These are phyloP conservation scores for Aspergillus bridgeri DNA, from an alignment of 495 filamentous ascomycete species.

Conservation along the genomic window DNA sequence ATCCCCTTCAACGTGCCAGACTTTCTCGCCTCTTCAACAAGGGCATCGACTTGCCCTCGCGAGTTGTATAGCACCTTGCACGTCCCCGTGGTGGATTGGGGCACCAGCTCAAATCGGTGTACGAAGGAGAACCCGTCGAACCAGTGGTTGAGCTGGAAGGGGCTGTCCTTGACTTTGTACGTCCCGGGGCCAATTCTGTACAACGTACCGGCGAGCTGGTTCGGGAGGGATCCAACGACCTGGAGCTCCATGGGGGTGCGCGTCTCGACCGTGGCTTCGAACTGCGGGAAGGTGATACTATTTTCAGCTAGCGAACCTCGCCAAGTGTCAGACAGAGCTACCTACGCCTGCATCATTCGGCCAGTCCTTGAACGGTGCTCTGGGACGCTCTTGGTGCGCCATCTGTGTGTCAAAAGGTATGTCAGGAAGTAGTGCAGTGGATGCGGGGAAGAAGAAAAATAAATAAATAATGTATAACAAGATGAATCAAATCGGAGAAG, in stretches of 20 bases:
- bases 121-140: conserved; percentile 15
- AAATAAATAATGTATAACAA: too few species aligned
- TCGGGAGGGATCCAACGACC: conserved; percentile 9
- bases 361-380: conserved; percentile 10
- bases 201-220: conserved; percentile 5
- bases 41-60: conserved; percentile 11
- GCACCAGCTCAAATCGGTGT: conserved; percentile 12
- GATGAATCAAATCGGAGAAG: too few species aligned
- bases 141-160: conserved; percentile 11
- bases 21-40: conserved; percentile 11
- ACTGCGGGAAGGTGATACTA: neutral
- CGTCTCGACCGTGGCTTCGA: conserved; percentile 1
- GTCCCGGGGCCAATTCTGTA: conserved; percentile 9
- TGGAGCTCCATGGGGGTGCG: conserved; percentile 9
- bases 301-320: neutral
- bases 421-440: too few species aligned
- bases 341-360: conserved; percentile 12
- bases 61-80: conserved; percentile 14
- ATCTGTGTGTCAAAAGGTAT: neutral
- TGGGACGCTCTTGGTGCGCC: neutral
- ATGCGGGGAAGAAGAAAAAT: too few species aligned
- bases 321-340: neutral
- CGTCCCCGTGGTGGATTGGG: neutral
- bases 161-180: conserved; percentile 5
- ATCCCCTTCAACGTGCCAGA: conserved; percentile 3